Base-by-base conservation (phyloP, 352 stramenopile genomes). In the Pythium utonaiense region DNA sequence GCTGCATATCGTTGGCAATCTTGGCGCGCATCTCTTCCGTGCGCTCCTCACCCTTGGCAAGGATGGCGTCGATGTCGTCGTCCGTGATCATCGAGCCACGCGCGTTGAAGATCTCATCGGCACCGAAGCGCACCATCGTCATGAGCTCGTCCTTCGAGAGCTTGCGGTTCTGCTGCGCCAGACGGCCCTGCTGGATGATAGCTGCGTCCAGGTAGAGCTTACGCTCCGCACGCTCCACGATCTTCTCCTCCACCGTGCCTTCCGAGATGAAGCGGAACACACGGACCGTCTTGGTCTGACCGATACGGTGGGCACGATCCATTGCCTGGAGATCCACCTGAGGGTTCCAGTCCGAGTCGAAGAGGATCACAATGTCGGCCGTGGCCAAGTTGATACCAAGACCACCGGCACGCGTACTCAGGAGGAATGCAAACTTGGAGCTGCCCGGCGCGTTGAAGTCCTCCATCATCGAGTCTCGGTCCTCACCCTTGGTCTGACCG, bases 251-350 rank as follows among this genome's bases (percentile, higher is more conserved):
- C 1, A 99, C 96, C 0, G 97, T 98, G 41, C 91, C 94, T 58
- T 99, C 88, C 50, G 98, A 98, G 49, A 99, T 96, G 41, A 99
- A 93, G 22, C 97, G 93, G 75, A 99, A 99, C 6, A 99, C 97
- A 49, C 96, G 96, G 53, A 99, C 97, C 16, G 82, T 93, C 76
- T 99, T 99, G 27, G 86, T 99, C 74, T 99, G 96, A 10, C 97
- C 97, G 65, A 99, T 99, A 50, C 97, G 89, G 77, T 99, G 96
- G 0, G 97, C 97, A 28, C 97, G 84, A 71, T 98, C 97, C 94
- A 98, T 98, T 3, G 97, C 97, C 74, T 99, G 98, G 6, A 99
- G 74, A 89, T 99, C 97, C 53, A 96, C 93, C 71, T 99, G 96
- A 19, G 97, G 97, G 80, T 99, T 99, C 96, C 96, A 99, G 73